Conservation (phyloP, 2,329 filamentous ascomycete species). For the Helicocarpus griseus region DNA sequence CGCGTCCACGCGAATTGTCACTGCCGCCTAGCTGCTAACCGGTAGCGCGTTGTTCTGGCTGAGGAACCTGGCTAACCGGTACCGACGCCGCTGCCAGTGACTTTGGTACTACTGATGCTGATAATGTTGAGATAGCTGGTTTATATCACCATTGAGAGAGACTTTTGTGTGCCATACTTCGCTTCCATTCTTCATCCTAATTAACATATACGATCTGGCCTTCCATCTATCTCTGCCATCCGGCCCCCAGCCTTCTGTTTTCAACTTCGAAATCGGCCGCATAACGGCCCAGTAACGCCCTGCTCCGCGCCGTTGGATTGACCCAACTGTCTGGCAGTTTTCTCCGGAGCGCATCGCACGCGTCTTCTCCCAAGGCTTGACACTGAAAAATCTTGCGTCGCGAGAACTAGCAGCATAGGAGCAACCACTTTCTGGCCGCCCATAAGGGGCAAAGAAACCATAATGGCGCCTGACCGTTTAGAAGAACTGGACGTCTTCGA, state of each 20-base stretch:
- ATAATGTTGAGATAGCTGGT: not conserved
- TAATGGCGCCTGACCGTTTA: constrained; percentile 12
- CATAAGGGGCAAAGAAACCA: not conserved
- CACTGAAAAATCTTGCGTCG: not conserved
- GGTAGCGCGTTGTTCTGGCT: not conserved
- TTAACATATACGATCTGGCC: not conserved
- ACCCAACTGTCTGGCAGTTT: not conserved
- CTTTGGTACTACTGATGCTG: not conserved
- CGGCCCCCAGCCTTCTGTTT: not conserved
- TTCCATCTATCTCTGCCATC: too few species aligned
- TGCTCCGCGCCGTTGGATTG: not conserved
- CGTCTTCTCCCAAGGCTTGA: not conserved
- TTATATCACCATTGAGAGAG: not conserved
- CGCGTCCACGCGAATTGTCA: not conserved
- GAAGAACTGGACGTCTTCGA: constrained; percentile 43
- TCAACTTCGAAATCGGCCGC: not conserved
- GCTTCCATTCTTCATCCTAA: too few species aligned
- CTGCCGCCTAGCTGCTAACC: not conserved
- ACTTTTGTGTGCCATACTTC: not conserved
- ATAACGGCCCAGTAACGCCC: not conserved
- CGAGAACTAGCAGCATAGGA: not conserved
- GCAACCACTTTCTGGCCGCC: not conserved
- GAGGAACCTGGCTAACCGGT: too few species aligned
- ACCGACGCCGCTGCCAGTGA: not conserved
- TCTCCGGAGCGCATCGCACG: not conserved